Evolutionary conservation across 1,284 basidiomycete genomes (phyloP).

Genomic region (Amylostereum areolatum): DNA sequence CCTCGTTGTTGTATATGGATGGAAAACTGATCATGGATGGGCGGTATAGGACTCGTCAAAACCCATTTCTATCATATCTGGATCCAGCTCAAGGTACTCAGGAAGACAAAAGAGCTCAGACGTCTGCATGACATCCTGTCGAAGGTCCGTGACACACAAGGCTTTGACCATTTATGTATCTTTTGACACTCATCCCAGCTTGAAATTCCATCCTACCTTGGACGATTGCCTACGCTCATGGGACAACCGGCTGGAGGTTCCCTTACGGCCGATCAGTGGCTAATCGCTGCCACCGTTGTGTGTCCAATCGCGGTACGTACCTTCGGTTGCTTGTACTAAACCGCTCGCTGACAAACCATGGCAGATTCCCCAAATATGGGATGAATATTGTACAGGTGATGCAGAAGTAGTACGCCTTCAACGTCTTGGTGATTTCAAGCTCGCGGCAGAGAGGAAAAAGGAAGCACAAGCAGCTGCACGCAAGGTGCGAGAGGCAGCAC

Average conservation of each 20-base stretch:
- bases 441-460: not conserved
- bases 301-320: constrained; percentile 21
- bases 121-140: constrained; percentile 19
- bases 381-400: constrained; percentile 8
- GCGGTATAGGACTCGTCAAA: constrained; percentile 25
- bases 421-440: constrained; percentile 1
- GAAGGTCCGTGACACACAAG: constrained; percentile 11
- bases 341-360: not conserved
- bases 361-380: constrained; percentile 20
- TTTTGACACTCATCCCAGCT: constrained; percentile 1
- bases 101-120: constrained; percentile 17
- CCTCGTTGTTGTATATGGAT: not conserved
- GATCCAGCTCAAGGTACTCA: constrained; percentile 14
- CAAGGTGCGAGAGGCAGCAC: not conserved
- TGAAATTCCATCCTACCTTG: constrained; percentile 15
- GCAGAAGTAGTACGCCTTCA: not conserved
- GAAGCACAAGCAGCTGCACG: not conserved
- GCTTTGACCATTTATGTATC: not conserved
- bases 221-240: constrained; percentile 22
- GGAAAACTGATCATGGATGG: not conserved
- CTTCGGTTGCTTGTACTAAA: not conserved
- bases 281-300: constrained; percentile 18
- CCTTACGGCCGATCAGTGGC: constrained; percentile 30
- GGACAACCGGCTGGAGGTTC: constrained; percentile 29
- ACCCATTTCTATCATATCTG: constrained; percentile 28